Percentiles rank a stretch among this genome's conserved stretches.
These are phyloP conservation scores for Grigorovia jiainica DNA, from an alignment of 805 yeast genomes.

Conservation along the genomic window DNA sequence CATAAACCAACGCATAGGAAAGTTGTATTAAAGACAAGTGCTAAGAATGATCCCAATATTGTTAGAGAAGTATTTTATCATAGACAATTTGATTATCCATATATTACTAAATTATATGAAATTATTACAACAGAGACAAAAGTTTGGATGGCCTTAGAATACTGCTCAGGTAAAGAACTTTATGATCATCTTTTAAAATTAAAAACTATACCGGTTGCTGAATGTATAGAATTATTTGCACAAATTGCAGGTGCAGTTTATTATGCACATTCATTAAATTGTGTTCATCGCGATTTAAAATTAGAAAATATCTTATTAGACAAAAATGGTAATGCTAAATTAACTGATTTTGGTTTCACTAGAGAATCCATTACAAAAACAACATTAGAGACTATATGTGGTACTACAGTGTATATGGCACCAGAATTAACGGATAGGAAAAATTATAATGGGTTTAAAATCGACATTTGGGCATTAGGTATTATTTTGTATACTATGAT, in stretches of 20 bases:
- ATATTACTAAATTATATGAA: conserved; percentile 79
- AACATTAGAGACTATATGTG: conserved; percentile 75
- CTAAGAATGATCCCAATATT: conserved; percentile 68
- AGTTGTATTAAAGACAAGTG: conserved; percentile 78
- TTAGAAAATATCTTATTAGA: conserved; percentile 67
- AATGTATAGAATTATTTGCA: conserved; percentile 45
- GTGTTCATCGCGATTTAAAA: conserved; percentile 79
- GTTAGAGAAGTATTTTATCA: conserved; percentile 88
- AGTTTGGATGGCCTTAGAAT: conserved; percentile 85
- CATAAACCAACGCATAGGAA: conserved; percentile 67
- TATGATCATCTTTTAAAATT: conserved; percentile 52
- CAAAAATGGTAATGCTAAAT: conserved; percentile 50
- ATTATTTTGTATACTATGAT: conserved; percentile 77
- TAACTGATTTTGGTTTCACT: conserved; percentile 92
- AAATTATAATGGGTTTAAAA: conserved; percentile 69
- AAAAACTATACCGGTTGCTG: conserved; percentile 41
- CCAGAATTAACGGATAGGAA: conserved; percentile 71
- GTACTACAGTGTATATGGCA: conserved; percentile 94
- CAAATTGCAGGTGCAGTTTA: conserved; percentile 51
- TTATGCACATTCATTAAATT: conserved; percentile 67
- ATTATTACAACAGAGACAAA: conserved; percentile 68
- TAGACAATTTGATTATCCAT: conserved; percentile 71
- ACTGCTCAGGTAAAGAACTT: conserved; percentile 76
- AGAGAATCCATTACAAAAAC: conserved; percentile 56
- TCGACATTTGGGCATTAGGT: conserved; percentile 90